Conservation (phyloP, 2,329 filamentous ascomycete species). For the Fusarium duplospermum region DNA sequence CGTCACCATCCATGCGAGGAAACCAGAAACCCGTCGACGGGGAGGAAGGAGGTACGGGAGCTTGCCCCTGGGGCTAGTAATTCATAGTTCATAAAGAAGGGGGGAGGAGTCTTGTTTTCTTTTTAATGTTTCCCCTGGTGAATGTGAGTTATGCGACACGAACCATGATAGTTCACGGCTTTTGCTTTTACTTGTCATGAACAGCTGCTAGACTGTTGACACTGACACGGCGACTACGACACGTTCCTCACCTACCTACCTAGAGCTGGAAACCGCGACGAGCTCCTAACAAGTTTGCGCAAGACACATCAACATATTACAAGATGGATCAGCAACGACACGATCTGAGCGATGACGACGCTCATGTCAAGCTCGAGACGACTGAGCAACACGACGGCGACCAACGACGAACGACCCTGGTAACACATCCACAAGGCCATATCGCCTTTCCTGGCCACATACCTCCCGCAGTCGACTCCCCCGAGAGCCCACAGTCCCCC, state of each 20-base stretch:
- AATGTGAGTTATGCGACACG: not conserved
- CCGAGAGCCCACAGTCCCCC: conserved; percentile 25
- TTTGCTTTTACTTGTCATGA: not conserved
- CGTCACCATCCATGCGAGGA: conserved; percentile 28
- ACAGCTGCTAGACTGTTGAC: conserved; percentile 3
- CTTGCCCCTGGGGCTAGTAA: conserved; percentile 10
- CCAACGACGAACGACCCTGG: conserved; percentile 15
- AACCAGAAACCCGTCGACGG: not conserved
- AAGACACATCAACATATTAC: not conserved
- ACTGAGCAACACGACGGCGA: conserved; percentile 16
- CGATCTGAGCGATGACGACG: conserved; percentile 11
- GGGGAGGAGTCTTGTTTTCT: not conserved
- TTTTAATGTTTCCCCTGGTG: not conserved
- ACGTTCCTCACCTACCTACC: not conserved
- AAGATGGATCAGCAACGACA: conserved; percentile 16
- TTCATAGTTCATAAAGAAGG: not conserved
- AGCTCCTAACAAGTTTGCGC: not conserved
- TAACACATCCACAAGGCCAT: conserved; percentile 23
- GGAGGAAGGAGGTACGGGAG: not conserved
- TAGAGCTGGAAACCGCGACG: not conserved
- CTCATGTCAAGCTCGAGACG: conserved; percentile 16
- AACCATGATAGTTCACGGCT: not conserved
- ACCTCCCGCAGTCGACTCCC: conserved; percentile 22
- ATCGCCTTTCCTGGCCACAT: conserved; percentile 27
- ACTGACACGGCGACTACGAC: conserved; percentile 12